Conservation (phyloP, 306 rosid species). For the Trifolium pratense region DNA sequence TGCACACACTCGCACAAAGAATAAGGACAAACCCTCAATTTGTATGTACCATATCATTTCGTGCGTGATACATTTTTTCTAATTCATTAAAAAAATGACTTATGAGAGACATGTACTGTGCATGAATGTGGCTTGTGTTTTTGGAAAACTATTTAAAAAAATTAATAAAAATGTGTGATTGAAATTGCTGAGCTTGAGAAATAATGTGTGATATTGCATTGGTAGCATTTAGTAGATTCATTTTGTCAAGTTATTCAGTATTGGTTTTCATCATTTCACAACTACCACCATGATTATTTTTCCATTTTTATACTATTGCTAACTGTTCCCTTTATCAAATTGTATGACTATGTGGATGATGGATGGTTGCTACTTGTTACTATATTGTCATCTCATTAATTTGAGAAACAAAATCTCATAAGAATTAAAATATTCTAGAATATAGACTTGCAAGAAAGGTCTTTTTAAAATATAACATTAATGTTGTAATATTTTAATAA, state of each 20-base stretch:
- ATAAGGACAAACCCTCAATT: constrained; percentile 37
- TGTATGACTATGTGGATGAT: constrained; percentile 36
- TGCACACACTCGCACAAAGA: constrained; percentile 40
- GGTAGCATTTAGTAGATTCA: constrained; percentile 25
- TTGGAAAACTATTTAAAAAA: background rate
- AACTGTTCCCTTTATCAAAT: constrained; percentile 39
- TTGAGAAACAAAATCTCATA: constrained; percentile 14
- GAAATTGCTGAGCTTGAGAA: constrained; percentile 4
- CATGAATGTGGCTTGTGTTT: constrained; percentile 39
- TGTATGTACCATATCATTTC: constrained; percentile 5
- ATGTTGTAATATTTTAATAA: too few relatives aligned
- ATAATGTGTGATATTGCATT: constrained; percentile 33
- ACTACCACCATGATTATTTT: constrained; percentile 48
- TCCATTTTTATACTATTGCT: constrained; percentile 24
- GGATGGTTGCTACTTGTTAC: constrained; percentile 36
- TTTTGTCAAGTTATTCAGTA: constrained; percentile 40
- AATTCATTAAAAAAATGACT: background rate
- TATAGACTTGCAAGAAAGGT: background rate
- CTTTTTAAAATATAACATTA: background rate
- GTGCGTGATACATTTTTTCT: background rate
- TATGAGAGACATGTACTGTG: constrained; percentile 44
- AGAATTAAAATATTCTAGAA: background rate
- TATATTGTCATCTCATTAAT: constrained; percentile 47
- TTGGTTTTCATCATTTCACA: constrained; percentile 54
- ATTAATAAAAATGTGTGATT: background rate